Evolutionary conservation across 495 filamentous ascomycete genomes (phyloP).

Genomic region (Penicillium cataractarum): DNA sequence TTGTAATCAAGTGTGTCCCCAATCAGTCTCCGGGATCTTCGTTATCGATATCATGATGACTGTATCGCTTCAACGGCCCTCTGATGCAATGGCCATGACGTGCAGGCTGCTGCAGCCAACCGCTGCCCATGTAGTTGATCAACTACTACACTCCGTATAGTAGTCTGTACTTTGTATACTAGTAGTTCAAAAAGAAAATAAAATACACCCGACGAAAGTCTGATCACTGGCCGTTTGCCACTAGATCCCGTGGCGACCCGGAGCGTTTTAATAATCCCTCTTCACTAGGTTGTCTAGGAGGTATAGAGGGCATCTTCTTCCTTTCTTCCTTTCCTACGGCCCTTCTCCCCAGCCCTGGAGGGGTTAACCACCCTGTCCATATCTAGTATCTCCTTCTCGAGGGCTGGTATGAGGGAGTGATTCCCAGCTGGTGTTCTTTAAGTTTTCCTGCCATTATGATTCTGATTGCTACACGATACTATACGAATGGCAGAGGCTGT

Average conservation of each 20-base stretch:
- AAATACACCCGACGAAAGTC: background rate
- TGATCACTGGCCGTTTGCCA: background rate
- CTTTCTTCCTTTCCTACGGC: background rate
- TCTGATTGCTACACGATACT: background rate
- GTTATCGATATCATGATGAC: slow-evolving; percentile 17
- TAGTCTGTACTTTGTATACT: too few species aligned
- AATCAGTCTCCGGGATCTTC: background rate
- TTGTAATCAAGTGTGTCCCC: background rate
- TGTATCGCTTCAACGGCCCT: slow-evolving; percentile 6
- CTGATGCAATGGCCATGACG: slow-evolving; percentile 17
- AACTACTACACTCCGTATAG: too few species aligned
- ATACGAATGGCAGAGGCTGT: background rate
- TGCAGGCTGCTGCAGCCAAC: slow-evolving; percentile 7
- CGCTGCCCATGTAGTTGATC: background rate
- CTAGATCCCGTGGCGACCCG: slow-evolving; percentile 2
- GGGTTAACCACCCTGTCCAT: slow-evolving; percentile 1
- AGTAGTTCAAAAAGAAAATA: background rate
- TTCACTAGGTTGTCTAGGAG: background rate
- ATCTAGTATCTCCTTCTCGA: slow-evolving; percentile 1
- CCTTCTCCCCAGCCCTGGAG: slow-evolving; percentile 8
- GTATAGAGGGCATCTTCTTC: background rate
- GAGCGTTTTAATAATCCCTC: slow-evolving; percentile 13
- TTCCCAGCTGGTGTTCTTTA: background rate
- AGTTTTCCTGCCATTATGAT: background rate
- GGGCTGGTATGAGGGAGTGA: slow-evolving; percentile 1